These are phyloP conservation scores for Leptographium lundbergii DNA, from an alignment of 2,329 filamentous ascomycete genomes.

Conservation along the genomic window DNA sequence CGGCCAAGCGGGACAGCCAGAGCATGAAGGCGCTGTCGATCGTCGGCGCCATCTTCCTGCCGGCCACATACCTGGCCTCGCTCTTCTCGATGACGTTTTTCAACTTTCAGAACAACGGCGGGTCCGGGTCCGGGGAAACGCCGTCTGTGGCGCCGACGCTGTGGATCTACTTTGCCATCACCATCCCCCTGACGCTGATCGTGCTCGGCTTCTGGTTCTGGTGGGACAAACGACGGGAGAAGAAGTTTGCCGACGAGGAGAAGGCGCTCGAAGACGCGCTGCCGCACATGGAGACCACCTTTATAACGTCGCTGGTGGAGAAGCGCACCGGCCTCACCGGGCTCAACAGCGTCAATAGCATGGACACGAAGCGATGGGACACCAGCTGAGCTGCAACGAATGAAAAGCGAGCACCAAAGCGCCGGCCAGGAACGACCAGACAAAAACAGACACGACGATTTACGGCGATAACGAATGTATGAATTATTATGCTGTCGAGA, in stretches of 20 bases:
- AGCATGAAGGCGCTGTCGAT: conserved; percentile 55
- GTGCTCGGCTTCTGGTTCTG: conserved; percentile 44
- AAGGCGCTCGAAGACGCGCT: conserved; percentile 40
- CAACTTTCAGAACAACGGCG: conserved; percentile 37
- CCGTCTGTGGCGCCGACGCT: conserved; percentile 34
- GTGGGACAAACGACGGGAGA: conserved; percentile 38
- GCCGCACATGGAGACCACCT: conserved; percentile 42
- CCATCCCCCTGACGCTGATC: conserved; percentile 41
- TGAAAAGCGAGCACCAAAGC: background rate
- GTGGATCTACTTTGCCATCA: conserved; percentile 53
- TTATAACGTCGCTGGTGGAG: conserved; percentile 42
- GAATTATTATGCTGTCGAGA: no score
- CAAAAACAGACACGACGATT: background rate
- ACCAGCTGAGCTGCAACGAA: conserved; percentile 4
- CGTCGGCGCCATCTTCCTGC: conserved; percentile 50
- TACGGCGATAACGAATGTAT: background rate
- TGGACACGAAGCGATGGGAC: conserved; percentile 9
- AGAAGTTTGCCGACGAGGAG: conserved; percentile 35
- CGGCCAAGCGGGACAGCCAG: conserved; percentile 47
- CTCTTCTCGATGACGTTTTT: conserved; percentile 57
- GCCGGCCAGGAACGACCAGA: background rate
- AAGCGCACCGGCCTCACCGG: conserved; percentile 41
- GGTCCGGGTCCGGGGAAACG: background rate
- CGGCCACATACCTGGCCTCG: conserved; percentile 49
- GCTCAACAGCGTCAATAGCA: conserved; percentile 18